Evolutionary conservation across 768 basidiomycete genomes (phyloP).

Genomic region (Lactarius deliciosus): DNA sequence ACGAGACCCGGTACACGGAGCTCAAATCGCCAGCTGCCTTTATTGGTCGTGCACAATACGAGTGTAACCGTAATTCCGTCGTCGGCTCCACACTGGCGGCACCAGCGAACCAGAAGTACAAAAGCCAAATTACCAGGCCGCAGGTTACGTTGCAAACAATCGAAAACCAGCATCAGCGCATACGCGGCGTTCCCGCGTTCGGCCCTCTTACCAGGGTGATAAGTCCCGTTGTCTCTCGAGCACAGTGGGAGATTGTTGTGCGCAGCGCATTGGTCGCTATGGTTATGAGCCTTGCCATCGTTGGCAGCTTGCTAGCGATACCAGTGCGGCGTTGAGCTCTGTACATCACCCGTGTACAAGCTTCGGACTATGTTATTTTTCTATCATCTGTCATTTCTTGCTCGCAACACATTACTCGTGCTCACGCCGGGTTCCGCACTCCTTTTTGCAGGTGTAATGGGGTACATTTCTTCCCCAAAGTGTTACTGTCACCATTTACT

Average conservation of each 20-base stretch:
- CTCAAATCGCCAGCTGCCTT: conserved; percentile 18
- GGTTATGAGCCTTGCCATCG: conserved; percentile 37
- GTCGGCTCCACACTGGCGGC: conserved; percentile 8
- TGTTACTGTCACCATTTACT: no score
- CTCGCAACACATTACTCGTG: neutral
- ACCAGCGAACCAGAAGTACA: conserved; percentile 22
- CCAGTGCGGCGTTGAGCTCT: conserved; percentile 36
- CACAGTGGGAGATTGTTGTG: conserved; percentile 83
- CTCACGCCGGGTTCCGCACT: neutral
- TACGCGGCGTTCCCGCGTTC: conserved; percentile 67
- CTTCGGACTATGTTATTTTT: conserved; percentile 1
- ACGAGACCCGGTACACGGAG: conserved; percentile 6
- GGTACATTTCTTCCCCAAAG: neutral
- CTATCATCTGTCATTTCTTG: conserved; percentile 11
- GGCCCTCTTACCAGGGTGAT: conserved; percentile 68
- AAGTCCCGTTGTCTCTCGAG: conserved; percentile 69
- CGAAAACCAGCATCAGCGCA: conserved; percentile 43
- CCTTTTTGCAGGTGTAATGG: neutral
- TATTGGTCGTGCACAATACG: conserved; percentile 23
- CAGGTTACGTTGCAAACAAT: conserved; percentile 1
- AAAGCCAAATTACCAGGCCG: conserved; percentile 13
- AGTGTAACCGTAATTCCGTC: conserved; percentile 21
- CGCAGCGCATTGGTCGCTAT: conserved; percentile 53
- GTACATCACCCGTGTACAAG: neutral
- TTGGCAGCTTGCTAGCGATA: conserved; percentile 38